Percentiles rank a stretch among this genome's conserved stretches.
Conservation (phyloP, 2,329 filamentous ascomycete species). For the Trichoderma sp. region DNA sequence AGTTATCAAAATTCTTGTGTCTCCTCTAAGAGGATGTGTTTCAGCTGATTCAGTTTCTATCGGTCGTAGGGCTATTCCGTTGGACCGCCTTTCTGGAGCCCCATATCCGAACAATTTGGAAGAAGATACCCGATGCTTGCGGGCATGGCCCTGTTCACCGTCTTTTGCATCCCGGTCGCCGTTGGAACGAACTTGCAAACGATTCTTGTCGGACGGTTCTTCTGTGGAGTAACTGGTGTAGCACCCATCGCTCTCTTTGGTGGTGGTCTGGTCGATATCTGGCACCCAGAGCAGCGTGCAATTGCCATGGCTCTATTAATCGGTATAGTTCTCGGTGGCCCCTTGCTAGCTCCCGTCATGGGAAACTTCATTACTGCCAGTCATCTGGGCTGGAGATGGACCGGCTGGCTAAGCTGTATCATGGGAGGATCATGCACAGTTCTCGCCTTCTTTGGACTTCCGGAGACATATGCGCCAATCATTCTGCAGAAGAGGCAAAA, state of each 20-base stretch:
- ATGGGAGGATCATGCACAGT: conserved; percentile 12
- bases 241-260: conserved; percentile 13
- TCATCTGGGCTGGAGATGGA: conserved; percentile 15
- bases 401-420: conserved; percentile 9
- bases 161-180: conserved; percentile 16
- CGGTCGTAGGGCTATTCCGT: conserved; percentile 28
- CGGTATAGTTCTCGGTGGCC: conserved; percentile 13
- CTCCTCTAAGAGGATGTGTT: not conserved
- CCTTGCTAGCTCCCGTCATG: conserved; percentile 13
- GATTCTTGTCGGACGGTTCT: conserved; percentile 10
- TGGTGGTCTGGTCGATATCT: conserved; percentile 13
- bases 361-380: conserved; percentile 11
- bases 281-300: conserved; percentile 12
- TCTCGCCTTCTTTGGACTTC: conserved; percentile 2
- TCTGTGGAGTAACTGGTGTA: conserved; percentile 8
- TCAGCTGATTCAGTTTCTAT: not conserved
- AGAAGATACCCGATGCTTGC: conserved; percentile 33
- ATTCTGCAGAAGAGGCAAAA: conserved; percentile 3
- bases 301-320: conserved; percentile 12
- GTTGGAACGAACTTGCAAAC: conserved; percentile 10
- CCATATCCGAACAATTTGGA: conserved; percentile 63
- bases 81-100: conserved; percentile 56
- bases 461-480: conserved; percentile 2
- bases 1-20: not conserved
- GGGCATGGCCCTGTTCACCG: conserved; percentile 9